Evolutionary conservation across 2,329 filamentous ascomycete genomes (phyloP).

Genomic region (Aureobasidium sp.): DNA sequence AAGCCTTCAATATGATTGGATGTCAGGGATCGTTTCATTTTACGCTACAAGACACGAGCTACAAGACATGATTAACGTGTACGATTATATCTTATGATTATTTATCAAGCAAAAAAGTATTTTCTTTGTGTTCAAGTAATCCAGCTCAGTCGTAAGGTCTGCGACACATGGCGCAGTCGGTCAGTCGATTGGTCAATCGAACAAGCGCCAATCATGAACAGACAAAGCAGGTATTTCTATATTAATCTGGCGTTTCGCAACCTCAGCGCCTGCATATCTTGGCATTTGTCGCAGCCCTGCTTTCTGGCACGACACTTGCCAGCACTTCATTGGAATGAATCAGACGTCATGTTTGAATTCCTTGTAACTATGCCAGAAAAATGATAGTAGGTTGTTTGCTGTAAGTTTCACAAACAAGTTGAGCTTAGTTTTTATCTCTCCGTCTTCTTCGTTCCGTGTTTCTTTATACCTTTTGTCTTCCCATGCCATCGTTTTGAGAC

Average conservation of each 20-base stretch:
- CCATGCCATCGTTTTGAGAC: neutral
- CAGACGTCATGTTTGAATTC: conserved; percentile 15
- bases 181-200: neutral
- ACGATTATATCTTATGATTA: conserved; percentile 3
- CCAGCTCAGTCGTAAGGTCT: neutral
- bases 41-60: neutral
- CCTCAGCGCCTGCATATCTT: conserved; percentile 14
- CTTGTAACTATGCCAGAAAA: neutral
- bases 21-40: neutral
- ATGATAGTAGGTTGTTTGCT: neutral
- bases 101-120: neutral
- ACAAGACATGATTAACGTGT: conserved; percentile 13
- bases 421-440: neutral
- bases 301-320: conserved; percentile 6
- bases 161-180: neutral
- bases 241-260: conserved; percentile 11
- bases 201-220: neutral
- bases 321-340: conserved; percentile 11
- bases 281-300: conserved; percentile 10
- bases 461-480: neutral
- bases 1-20: neutral
- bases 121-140: neutral
- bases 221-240: conserved; percentile 6
- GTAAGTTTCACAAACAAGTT: neutral
- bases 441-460: neutral